phyloP scores from a whole-genome alignment of 2,329 filamentous ascomycete species.

The Scorias spongiosa region DNA sequence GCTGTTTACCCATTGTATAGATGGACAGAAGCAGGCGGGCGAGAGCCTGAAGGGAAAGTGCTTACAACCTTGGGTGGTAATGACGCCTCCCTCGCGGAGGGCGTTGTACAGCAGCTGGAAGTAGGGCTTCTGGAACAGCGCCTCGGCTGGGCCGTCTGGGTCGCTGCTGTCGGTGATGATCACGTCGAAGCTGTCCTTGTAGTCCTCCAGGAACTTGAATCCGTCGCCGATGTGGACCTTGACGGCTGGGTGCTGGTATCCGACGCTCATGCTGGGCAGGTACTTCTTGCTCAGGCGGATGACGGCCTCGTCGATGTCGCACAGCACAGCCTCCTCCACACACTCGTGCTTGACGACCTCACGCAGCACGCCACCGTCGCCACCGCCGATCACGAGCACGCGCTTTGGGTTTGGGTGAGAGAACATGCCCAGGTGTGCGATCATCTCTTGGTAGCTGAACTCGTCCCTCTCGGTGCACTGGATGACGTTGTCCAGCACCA shows the following conservation, averaged over 20 bases:
- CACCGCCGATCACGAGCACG: conserved; percentile 94
- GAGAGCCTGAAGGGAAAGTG: conserved; percentile 40
- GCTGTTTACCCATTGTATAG: not conserved
- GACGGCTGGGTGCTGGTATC: conserved; percentile 82
- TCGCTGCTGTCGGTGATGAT: conserved; percentile 99
- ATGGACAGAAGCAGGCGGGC: not conserved
- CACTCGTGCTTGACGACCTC: conserved; percentile 98
- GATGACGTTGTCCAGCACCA: conserved; percentile 97
- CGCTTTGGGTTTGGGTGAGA: conserved; percentile 97
- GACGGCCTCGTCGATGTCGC: conserved; percentile 98
- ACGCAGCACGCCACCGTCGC: conserved; percentile 91
- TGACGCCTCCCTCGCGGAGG: conserved; percentile 87
- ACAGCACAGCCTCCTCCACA: conserved; percentile 89
- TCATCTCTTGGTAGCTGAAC: conserved; percentile 98
- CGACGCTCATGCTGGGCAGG: conserved; percentile 83
- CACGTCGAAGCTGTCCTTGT: conserved; percentile 95
- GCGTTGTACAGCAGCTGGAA: conserved; percentile 86
- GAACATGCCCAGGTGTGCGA: conserved; percentile 96
- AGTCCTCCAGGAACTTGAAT: conserved; percentile 95
- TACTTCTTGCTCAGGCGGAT: conserved; percentile 97
- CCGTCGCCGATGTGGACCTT: conserved; percentile 89
- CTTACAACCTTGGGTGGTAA: conserved; percentile 99
- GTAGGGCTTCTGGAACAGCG: conserved; percentile 96
- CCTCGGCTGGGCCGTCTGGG: conserved; percentile 90
- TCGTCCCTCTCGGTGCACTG: conserved; percentile 97